Conservation (phyloP, 331 rosid genomes). For the Malus hybrid region DNA sequence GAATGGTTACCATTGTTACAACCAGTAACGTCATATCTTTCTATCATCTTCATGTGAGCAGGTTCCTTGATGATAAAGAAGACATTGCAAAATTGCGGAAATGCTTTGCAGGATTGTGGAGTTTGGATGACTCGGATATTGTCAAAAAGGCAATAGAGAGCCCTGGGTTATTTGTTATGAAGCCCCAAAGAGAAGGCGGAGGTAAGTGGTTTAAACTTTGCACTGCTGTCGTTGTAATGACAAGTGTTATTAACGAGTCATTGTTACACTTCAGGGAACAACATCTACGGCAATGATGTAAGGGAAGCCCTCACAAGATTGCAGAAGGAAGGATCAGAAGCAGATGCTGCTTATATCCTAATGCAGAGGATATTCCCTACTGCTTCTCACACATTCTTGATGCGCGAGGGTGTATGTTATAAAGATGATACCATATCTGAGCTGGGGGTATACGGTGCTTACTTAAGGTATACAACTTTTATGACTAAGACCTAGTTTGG, state of each 20-base stretch:
- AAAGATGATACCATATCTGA: conserved; percentile 71
- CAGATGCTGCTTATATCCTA: conserved; percentile 82
- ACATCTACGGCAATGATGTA: conserved; percentile 67
- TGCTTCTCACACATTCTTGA: conserved; percentile 38
- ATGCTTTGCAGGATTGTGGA: conserved; percentile 98
- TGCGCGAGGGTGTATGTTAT: conserved; percentile 60
- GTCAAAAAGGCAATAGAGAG: conserved; percentile 52
- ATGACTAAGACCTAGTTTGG: too few relatives aligned
- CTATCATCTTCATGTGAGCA: conserved; percentile 20
- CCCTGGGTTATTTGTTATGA: conserved; percentile 76
- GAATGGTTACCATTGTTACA: neutral
- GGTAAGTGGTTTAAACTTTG: conserved; percentile 31
- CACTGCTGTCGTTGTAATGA: conserved; percentile 4
- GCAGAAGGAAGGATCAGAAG: conserved; percentile 56
- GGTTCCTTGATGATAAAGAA: conserved; percentile 73
- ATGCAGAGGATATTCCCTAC: conserved; percentile 90
- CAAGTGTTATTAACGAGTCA: neutral
- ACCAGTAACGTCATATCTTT: neutral
- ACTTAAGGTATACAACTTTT: conserved; percentile 61
- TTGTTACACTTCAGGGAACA: conserved; percentile 62
- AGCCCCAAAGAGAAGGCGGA: conserved; percentile 99
- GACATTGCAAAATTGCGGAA: conserved; percentile 69
- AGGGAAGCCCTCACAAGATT: conserved; percentile 59
- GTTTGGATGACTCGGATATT: conserved; percentile 76
- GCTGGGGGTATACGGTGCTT: conserved; percentile 80